These are phyloP conservation scores for Athelia psychrophila DNA, from an alignment of 1,284 basidiomycete genomes.

Conservation along the genomic window DNA sequence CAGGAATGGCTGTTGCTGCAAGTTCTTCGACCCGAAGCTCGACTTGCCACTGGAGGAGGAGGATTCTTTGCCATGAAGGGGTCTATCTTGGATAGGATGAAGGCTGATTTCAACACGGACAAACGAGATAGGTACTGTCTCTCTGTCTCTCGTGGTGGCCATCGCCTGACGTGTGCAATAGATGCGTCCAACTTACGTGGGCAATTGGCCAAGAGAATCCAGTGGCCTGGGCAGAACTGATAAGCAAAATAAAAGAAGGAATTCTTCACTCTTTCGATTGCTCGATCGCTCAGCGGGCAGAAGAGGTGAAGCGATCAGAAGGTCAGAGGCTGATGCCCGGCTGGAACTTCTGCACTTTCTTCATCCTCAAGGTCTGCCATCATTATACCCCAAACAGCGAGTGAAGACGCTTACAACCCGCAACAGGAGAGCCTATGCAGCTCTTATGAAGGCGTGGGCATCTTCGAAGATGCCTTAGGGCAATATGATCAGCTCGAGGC, in stretches of 20 bases:
- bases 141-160: constrained; percentile 13
- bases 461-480: constrained; percentile 86
- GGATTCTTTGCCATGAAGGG: constrained; percentile 82
- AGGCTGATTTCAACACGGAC: constrained; percentile 88
- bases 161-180: constrained; percentile 27
- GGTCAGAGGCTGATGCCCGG: constrained; percentile 85
- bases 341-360: constrained; percentile 98
- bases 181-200: constrained; percentile 82
- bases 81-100: constrained; percentile 87
- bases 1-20: constrained; percentile 92
- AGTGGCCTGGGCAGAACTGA: constrained; percentile 85
- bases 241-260: constrained; percentile 89
- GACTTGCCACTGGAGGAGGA: constrained; percentile 44
- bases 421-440: constrained; percentile 89
- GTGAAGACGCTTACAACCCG: not conserved
- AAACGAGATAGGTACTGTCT: constrained; percentile 79
- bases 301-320: constrained; percentile 86
- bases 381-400: not conserved
- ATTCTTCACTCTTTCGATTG: constrained; percentile 80
- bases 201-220: constrained; percentile 69
- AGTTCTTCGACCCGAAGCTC: constrained; percentile 69
- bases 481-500: constrained; percentile 93
- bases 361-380: constrained; percentile 78
- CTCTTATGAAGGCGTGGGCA: constrained; percentile 88
- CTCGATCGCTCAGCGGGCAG: constrained; percentile 76